phyloP scores from a whole-genome alignment of 1,139 yeast genomes.

The Saccharomyces hybrid region DNA sequence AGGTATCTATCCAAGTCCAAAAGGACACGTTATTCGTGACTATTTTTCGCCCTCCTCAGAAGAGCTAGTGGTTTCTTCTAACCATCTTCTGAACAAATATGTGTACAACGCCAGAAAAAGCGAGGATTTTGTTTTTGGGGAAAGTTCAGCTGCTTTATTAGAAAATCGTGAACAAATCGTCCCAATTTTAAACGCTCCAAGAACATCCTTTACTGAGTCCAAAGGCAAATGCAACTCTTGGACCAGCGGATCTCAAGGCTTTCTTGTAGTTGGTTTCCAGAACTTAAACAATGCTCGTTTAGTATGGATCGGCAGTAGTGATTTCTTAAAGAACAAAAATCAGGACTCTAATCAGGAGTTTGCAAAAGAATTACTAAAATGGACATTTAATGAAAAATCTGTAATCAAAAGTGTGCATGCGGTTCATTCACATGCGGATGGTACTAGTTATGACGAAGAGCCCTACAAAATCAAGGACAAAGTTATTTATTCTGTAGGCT shows the following conservation, averaged over 20 bases:
- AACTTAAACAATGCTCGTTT: constrained; percentile 72
- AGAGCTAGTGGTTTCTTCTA: constrained; percentile 17
- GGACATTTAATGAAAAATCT: constrained; percentile 70
- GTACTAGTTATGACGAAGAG: constrained; percentile 39
- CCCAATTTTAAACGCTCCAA: constrained; percentile 65
- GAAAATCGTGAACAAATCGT: constrained; percentile 56
- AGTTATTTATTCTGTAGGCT: constrained; percentile 55
- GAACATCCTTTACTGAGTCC: constrained; percentile 51
- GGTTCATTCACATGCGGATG: constrained; percentile 40
- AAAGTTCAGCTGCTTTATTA: constrained; percentile 45
- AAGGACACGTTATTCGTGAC: constrained; percentile 57
- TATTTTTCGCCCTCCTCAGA: constrained; percentile 42
- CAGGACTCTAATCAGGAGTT: constrained; percentile 30
- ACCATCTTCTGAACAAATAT: constrained; percentile 18
- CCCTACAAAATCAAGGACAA: constrained; percentile 68
- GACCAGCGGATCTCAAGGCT: constrained; percentile 80
- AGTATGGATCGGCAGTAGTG: constrained; percentile 68
- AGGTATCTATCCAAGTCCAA: constrained; percentile 82
- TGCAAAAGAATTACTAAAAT: constrained; percentile 48
- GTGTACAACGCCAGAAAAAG: constrained; percentile 16
- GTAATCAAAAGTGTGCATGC: constrained; percentile 53
- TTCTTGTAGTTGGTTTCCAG: constrained; percentile 74
- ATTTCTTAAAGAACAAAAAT: constrained; percentile 39
- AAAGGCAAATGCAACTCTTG: constrained; percentile 43
- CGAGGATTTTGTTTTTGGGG: constrained; percentile 33